Conservation (phyloP, 352 stramenopile species). For the Globisporangium rhizosaccharum region DNA sequence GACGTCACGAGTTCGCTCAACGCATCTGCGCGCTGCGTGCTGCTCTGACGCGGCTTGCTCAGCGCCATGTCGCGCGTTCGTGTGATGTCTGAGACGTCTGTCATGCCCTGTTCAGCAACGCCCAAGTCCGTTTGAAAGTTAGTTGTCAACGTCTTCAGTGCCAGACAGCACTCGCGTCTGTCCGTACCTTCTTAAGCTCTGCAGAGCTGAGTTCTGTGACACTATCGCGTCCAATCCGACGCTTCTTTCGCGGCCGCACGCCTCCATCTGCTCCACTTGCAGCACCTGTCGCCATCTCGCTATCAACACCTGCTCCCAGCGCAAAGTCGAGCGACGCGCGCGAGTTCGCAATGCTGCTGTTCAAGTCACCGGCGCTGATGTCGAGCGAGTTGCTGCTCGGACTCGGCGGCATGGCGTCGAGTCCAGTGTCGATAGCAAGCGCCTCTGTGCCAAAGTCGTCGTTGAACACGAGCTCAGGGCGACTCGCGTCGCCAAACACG, state of each 20-base stretch:
- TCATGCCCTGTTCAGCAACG: constrained; percentile 31
- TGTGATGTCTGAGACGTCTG: constrained; percentile 71
- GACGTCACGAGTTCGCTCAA: background rate
- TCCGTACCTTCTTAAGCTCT: constrained; percentile 56
- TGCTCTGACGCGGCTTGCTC: constrained; percentile 15
- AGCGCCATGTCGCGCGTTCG: constrained; percentile 40
- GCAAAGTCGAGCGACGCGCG: constrained; percentile 66
- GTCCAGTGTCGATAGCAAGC: constrained; percentile 38
- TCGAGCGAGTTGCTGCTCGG: constrained; percentile 43
- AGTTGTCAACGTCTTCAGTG: background rate
- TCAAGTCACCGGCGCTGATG: constrained; percentile 57
- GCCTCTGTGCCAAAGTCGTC: constrained; percentile 50
- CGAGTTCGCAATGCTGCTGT: constrained; percentile 58
- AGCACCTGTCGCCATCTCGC: constrained; percentile 7
- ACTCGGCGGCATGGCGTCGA: constrained; percentile 26
- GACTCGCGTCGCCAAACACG: constrained; percentile 21
- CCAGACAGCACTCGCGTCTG: background rate
- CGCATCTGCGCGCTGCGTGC: constrained; percentile 15
- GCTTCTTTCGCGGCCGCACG: constrained; percentile 67
- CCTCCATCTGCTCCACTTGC: background rate
- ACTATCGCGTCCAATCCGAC: constrained; percentile 73
- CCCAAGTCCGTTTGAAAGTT: background rate
- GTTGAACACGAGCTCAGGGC: constrained; percentile 49
- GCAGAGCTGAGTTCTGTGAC: constrained; percentile 76
- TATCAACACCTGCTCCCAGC: constrained; percentile 39